Percentiles rank a stretch among this genome's conserved stretches.
phyloP scores from a whole-genome alignment of 352 stramenopile species.

The Phytophthora boehmeriae region DNA sequence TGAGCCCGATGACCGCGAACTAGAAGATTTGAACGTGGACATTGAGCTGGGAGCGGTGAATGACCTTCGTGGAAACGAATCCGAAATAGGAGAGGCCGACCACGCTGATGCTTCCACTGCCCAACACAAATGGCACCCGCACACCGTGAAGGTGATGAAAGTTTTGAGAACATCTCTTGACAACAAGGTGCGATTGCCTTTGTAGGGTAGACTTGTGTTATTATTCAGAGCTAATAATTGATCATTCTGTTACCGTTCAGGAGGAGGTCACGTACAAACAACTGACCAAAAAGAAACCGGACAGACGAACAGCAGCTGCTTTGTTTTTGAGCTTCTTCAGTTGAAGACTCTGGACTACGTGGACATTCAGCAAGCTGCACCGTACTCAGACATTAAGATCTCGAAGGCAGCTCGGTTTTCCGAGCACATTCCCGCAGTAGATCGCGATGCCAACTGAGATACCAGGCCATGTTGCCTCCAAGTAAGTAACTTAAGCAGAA shows the following conservation, averaged over 20 bases:
- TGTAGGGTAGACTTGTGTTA: not conserved
- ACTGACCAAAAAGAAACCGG: slow-evolving; percentile 83
- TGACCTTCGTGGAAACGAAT: slow-evolving; percentile 72
- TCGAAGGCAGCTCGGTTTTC: slow-evolving; percentile 71
- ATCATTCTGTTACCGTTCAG: slow-evolving; percentile 16
- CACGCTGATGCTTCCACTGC: slow-evolving; percentile 52
- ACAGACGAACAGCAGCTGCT: slow-evolving; percentile 88
- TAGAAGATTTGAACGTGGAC: slow-evolving; percentile 79
- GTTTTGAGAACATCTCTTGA: slow-evolving; percentile 78
- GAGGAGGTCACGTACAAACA: slow-evolving; percentile 86
- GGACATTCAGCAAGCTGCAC: slow-evolving; percentile 91
- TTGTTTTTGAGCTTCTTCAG: slow-evolving; percentile 98
- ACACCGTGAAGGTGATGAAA: slow-evolving; percentile 96
- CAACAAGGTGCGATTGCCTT: slow-evolving; percentile 52
- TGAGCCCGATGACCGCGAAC: slow-evolving; percentile 53
- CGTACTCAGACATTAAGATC: slow-evolving; percentile 96
- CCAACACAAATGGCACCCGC: slow-evolving; percentile 97
- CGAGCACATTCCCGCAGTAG: slow-evolving; percentile 81
- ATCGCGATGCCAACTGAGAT: slow-evolving; percentile 39
- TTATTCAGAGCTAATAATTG: slow-evolving; percentile 1
- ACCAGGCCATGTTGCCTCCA: slow-evolving; percentile 31
- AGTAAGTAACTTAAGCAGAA: slow-evolving; percentile 21
- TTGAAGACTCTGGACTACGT: slow-evolving; percentile 99
- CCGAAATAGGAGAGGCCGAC: slow-evolving; percentile 34
- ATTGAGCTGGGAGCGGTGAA: slow-evolving; percentile 84